Base-by-base conservation (phyloP, 2,329 filamentous ascomycete species). In the Cercospora nicotianae region DNA sequence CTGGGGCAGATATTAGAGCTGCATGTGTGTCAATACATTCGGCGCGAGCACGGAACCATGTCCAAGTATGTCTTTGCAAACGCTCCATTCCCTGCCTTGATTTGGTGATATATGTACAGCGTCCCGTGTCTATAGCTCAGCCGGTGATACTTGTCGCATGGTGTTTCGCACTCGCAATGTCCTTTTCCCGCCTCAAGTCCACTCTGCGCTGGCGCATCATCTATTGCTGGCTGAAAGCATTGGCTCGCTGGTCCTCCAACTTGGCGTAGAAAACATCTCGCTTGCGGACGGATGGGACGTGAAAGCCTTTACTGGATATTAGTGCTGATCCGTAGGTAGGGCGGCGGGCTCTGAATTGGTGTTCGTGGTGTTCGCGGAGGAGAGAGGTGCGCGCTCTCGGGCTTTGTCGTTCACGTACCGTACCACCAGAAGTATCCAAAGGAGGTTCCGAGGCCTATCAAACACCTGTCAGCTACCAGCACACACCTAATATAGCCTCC, bases 401-500 rank as follows among this genome's bases (percentile, higher is more conserved):
- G 58, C 61, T 36, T 61, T 51, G 12, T 58, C 63, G 75, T 76
- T 58, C 51, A 84, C 82, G 71, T 83, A 84, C 82, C 87, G 82
- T 90, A 90, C 88, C 88, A 90, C 83, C 85, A 90, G 77, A 85
- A 83, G 80, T 89, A 90, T 74, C 87, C 88, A 79, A 83, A 83
- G 73, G 86, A 82, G 72, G 85, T 83, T 75, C 87, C 87, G 78
- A 90, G 86, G 80, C 87, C 87, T 89, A 66, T 67, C 13, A 72
- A 10, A 10, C 31, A 53, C 31, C n/a, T 48, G 63, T 62, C 36
- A 65, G 65, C 30, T 13, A 33, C 59, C 42, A 28, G 39, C 45
- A 42, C 26, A 63, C 53, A 28, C 58, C 18, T 7, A 61, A 61
- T 16, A 3, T 18, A n/a, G 10, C 20, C 9, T 57, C n/a, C 6